Percentiles rank a stretch among this genome's conserved stretches.
phyloP scores from a whole-genome alignment of 108 stramenopile species.

The Heterococcus sp. region DNA sequence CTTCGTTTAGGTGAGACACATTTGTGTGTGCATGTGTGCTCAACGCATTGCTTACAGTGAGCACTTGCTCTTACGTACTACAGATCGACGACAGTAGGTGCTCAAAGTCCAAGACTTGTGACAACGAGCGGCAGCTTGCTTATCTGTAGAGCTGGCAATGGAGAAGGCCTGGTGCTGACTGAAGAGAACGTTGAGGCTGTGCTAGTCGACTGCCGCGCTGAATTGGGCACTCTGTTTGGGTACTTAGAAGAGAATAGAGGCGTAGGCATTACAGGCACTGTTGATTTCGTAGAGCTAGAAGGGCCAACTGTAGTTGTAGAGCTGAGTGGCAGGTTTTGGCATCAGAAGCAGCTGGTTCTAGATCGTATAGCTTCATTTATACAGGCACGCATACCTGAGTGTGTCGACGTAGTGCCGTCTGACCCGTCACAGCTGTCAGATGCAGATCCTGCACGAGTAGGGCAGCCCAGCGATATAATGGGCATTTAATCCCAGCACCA shows the following conservation, averaged over 20 bases:
- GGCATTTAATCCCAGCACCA: no score
- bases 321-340: slow-evolving; percentile 83
- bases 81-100: no score
- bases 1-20: no score
- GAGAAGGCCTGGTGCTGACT: slow-evolving; percentile 13
- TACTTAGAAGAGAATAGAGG: slow-evolving; percentile 81
- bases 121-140: background rate
- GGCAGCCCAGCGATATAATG: no score
- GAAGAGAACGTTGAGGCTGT: slow-evolving; percentile 49
- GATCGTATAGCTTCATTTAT: slow-evolving; percentile 20
- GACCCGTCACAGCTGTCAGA: slow-evolving; percentile 36
- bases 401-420: slow-evolving; percentile 26
- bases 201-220: slow-evolving; percentile 21
- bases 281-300: slow-evolving; percentile 84
- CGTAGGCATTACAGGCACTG: slow-evolving; percentile 90
- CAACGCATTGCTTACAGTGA: no score
- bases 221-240: slow-evolving; percentile 74
- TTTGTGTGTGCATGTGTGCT: no score
- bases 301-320: slow-evolving; percentile 74
- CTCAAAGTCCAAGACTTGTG: no score
- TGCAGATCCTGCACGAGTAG: slow-evolving; percentile 8
- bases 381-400: slow-evolving; percentile 36
- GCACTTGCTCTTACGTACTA: no score
- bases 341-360: slow-evolving; percentile 61
- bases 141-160: no score